Evolutionary conservation across 306 rosid genomes (phyloP).

Genomic region (Cajanus cajan): DNA sequence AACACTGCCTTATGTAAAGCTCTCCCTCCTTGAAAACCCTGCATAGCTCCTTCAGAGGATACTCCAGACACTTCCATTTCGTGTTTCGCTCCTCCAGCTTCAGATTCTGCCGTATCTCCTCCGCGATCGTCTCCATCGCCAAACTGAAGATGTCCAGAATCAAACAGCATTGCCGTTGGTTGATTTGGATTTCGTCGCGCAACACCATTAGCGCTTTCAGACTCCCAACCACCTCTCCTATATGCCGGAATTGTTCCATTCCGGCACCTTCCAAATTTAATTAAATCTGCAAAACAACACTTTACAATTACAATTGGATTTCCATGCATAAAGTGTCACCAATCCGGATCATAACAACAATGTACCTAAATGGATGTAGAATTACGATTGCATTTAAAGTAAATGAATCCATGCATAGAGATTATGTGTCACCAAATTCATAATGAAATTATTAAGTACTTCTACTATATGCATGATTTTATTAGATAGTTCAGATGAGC

Average conservation of each 20-base stretch:
- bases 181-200: conserved; percentile 74
- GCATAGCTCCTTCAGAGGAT: conserved; percentile 66
- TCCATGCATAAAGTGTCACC: too few relatives aligned
- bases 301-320: background rate
- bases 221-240: conserved; percentile 94
- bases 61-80: conserved; percentile 87
- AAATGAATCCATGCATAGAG: too few relatives aligned
- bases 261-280: conserved; percentile 37
- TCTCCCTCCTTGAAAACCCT: conserved; percentile 83
- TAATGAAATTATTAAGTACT: too few relatives aligned
- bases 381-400: too few relatives aligned
- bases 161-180: conserved; percentile 66
- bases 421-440: too few relatives aligned
- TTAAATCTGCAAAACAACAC: background rate
- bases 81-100: conserved; percentile 67
- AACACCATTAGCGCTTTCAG: conserved; percentile 81
- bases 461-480: too few relatives aligned
- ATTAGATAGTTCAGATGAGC: too few relatives aligned
- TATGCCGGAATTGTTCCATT: conserved; percentile 98
- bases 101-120: conserved; percentile 68
- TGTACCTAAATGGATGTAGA: too few relatives aligned
- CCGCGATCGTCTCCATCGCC: conserved; percentile 79
- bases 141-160: conserved; percentile 56
- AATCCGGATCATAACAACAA: too few relatives aligned
- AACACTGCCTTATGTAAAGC: conserved; percentile 62